Evolutionary conservation across 371 early-diverging fungal species (phyloP), one percentile per base, ranked within the genome.

Genomic region (Mortierella sp.): DNA sequence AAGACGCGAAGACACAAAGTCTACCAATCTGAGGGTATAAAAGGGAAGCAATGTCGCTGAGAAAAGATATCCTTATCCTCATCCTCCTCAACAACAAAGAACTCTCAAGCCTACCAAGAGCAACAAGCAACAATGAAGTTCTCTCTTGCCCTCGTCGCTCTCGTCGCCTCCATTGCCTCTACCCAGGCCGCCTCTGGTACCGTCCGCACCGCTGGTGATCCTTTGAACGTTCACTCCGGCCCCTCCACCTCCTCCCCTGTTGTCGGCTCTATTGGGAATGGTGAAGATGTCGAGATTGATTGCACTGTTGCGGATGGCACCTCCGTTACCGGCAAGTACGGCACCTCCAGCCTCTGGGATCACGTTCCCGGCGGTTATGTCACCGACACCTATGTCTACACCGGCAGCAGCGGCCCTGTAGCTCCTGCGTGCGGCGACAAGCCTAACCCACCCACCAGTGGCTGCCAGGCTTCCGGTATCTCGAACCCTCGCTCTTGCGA

Each of bases 351-450:
- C 30, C 3, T 60, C 52, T 60, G 60, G 60, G 52, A 60, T 24
- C 50, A 60, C 52, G 52, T 60, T 15, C 60, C 60, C 32, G 51
- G 51, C 31, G 60, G 60, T 14, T 60, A 60, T 44, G 60, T 60
- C 26, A 60, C 44, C 28, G 60, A 60, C 52, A 43, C 43, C 43
- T 43, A 43, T 43, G 43, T 43, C 43, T 43, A 43, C 43, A 43
- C 43, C 43, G 43, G 43, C 43, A n/a, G 17, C 19, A 21, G 19
- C 19, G 44, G 44, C 15, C 21, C 21, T 19, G 44, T 19, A 5
- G 44, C 44, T 7, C 44, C 44, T 19, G 19, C 44, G 19, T 44
- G 44, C 44, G 23, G 23, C 9, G 44, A 21, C 21, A 21, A 15
- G 32, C 51, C 60, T 7, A 34, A 15, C 24, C 23, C 53, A 12